Conservation (phyloP, 2,329 filamentous ascomycete genomes). For the Colletotrichum sojae region DNA sequence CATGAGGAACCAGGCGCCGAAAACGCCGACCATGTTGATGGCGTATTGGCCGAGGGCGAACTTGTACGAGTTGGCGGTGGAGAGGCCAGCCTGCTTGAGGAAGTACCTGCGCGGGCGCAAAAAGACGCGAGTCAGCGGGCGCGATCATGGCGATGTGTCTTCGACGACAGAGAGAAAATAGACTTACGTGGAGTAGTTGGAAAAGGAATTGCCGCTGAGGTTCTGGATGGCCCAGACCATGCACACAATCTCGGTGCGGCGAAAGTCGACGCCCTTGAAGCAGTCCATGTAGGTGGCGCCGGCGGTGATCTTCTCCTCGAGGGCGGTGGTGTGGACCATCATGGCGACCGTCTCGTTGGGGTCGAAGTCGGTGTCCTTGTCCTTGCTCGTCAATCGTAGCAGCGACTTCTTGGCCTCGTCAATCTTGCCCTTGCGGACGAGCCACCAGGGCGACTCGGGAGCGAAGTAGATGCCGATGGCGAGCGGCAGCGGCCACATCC, state of each 20-base stretch:
- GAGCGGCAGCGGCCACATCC: conserved; percentile 82
- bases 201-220: conserved; percentile 74
- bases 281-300: conserved; percentile 86
- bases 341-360: conserved; percentile 89
- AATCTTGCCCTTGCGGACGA: conserved; percentile 76
- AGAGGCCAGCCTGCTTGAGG: conserved; percentile 71
- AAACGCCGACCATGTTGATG: conserved; percentile 84
- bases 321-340: conserved; percentile 90
- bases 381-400: conserved; percentile 73
- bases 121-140: conserved; percentile 3
- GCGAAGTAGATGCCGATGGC: conserved; percentile 77
- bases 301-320: conserved; percentile 81
- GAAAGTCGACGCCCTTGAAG: conserved; percentile 83
- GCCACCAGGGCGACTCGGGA: conserved; percentile 82
- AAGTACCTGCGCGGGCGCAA: conserved; percentile 62
- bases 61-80: conserved; percentile 66
- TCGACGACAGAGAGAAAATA: no score
- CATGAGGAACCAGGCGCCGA: conserved; percentile 88
- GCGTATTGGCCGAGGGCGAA: conserved; percentile 76
- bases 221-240: conserved; percentile 76
- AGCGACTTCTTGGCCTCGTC: conserved; percentile 78
- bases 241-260: conserved; percentile 81
- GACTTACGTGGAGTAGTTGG: conserved; percentile 72
- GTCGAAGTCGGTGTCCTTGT: conserved; percentile 80
- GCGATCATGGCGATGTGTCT: background rate